phyloP scores from a whole-genome alignment of 345 rosid genomes.

The Syzygium oleosum region DNA sequence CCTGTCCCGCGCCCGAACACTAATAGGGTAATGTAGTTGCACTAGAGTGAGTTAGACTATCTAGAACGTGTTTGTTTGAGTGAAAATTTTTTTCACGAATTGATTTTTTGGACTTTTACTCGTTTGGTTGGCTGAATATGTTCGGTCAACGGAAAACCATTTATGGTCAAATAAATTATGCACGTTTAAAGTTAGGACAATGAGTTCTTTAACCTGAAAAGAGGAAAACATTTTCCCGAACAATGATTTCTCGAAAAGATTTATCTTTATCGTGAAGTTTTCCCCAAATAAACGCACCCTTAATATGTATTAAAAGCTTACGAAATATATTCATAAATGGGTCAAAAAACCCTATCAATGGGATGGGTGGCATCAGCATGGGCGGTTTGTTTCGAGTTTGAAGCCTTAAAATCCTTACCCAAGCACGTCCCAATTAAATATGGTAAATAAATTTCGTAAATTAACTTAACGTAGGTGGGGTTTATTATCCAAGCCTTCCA shows the following conservation, averaged over 20 bases:
- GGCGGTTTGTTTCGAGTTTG: background rate
- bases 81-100: background rate
- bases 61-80: background rate
- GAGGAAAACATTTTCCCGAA: background rate
- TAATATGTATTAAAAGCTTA: background rate
- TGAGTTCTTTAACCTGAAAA: background rate
- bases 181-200: background rate
- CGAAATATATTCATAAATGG: background rate
- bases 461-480: background rate
- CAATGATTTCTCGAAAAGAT: background rate
- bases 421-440: background rate
- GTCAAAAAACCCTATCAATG: background rate
- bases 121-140: background rate
- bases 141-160: background rate
- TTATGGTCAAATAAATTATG: background rate
- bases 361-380: background rate
- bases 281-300: background rate
- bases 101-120: background rate
- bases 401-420: background rate
- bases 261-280: background rate
- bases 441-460: background rate
- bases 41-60: background rate
- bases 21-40: background rate
- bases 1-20: background rate
- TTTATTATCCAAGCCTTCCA: background rate